Base-by-base conservation (phyloP, 1,284 basidiomycete genomes). In the Agroathelia rolfsii region DNA sequence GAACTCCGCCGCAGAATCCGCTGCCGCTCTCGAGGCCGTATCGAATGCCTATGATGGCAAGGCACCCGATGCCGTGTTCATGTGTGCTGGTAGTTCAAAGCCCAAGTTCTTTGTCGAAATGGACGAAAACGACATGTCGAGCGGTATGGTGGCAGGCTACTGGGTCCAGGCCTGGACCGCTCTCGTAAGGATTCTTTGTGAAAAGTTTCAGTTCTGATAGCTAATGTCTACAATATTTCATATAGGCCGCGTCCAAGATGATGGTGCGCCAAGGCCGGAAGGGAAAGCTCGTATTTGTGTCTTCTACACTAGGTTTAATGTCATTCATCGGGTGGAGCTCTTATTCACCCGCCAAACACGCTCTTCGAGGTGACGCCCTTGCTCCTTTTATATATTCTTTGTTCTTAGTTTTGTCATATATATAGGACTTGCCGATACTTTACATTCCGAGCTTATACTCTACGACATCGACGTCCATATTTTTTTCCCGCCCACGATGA, bases 341-440 rank as follows among this genome's bases (percentile, higher is more conserved):
- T 2, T 97, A 98, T 53, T 64, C 85, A 1, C 89, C 93, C 0
- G 84, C 78, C 30, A 97, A 96, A 55, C 81, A 85, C 46, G 94
- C 94, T 8, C 57, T 96, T 10, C 66, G 90, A 59, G 92, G 89
- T 86, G 46, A 30, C 50, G n/a, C n/a, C n/a, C 14, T 32, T 14
- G 16, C 4, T n/a, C n/a, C n/a, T n/a, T n/a, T n/a, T n/a, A 19
- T 12, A 31, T 14, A 11, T 10, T n/a, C 12, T 17, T 14, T 11
- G 9, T 12, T 9, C 18, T 19, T 10, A 21, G 8, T 31, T 10
- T 6, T n/a, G n/a, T n/a, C n/a, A n/a, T n/a, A n/a, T n/a, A n/a
- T 20, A 4, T 46, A 88, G 88, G 84, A 20, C 72, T 96, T 1
- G 87, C 88, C 7, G 93, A 97, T 45, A 69, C 79, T 0, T 65